A percentile compares a stretch with the other conserved stretches of the same genome.
These are phyloP conservation scores for Metschnikowia henanensis DNA, from an alignment of 805 yeast species.

Conservation along the genomic window DNA sequence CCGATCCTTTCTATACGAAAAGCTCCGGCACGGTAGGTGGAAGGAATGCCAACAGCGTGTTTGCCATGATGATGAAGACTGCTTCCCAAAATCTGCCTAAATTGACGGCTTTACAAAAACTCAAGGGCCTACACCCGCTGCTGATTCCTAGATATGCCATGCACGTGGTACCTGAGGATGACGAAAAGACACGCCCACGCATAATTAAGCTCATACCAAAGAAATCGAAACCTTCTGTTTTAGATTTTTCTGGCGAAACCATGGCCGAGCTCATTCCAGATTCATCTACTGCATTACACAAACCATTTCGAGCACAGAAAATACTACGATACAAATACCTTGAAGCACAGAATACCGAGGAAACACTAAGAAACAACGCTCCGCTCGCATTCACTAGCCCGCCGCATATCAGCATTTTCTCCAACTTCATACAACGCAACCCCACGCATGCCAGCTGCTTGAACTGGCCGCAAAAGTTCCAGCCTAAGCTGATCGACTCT, in stretches of 20 bases:
- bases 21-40: conserved; percentile 14
- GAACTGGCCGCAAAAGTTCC: conserved; percentile 37
- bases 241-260: background rate
- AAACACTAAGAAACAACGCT: conserved; percentile 2
- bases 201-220: background rate
- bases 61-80: conserved; percentile 40
- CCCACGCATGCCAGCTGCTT: background rate
- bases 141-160: conserved; percentile 27
- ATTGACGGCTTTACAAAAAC: conserved; percentile 30
- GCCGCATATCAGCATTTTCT: conserved; percentile 13
- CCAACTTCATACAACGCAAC: conserved; percentile 2
- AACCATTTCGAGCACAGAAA: background rate
- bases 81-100: conserved; percentile 27
- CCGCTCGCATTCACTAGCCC: conserved; percentile 11
- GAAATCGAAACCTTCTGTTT: too few relatives aligned
- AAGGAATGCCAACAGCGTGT: conserved; percentile 24
- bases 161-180: conserved; percentile 26
- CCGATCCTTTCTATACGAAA: conserved; percentile 17
- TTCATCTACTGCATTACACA: background rate
- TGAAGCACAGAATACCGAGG: background rate
- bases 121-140: conserved; percentile 35
- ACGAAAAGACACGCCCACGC: background rate
- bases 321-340: conserved; percentile 2
- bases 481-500: conserved; percentile 35
- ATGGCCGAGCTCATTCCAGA: conserved; percentile 3